Base-by-base conservation (phyloP, 495 filamentous ascomycete species). In the Hapsidospora chrysogenum region DNA sequence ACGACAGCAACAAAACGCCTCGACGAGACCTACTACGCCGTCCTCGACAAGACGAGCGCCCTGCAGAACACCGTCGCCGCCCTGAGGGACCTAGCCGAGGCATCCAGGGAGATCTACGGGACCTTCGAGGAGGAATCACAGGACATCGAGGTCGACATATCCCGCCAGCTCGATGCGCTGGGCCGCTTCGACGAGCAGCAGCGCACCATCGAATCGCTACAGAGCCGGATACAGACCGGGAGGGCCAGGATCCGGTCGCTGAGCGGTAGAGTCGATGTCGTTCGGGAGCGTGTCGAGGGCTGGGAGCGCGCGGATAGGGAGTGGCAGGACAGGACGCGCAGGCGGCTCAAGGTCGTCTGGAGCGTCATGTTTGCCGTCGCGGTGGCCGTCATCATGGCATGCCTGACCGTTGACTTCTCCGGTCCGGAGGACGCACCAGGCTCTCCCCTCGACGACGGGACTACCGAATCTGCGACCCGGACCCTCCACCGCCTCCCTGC, bases 1-100 rank as follows among this genome's bases (percentile, higher is more conserved):
- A 61, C 52, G 28, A 66, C 67, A 23, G 72, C 74, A 3, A 89
- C 76, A 14, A 68, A 71, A 41, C 70, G 70, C 29, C 67, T 95
- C n/a, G 83, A 92, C 47, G 78, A 80, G 44, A 85, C 78, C 0
- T 92, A 92, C 57, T 85, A 86, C 46, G 74, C 78, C 3, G 64
- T 95, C 4, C 63, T 89, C 11, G 78, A 87, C 48, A 87, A 80
- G 39, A 62, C 87, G 20, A 66, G 70, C 29, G 54, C 71, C 0
- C 59, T 95, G 21, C 74, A 77, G 34, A 60, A 65, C 33, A 83
- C 76, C 2, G 70, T 92, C 16, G 41, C 57, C 1, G 70, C 64
- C 3, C 67, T 95, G 14, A 74, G 80, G 40, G 70, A 80, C 33
- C 68, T 95, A 3, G 72, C 76, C 1, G 60, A 58, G 6, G 67